Evolutionary conservation across 176 grass and related monocot genomes (phyloP).

Genomic region (Metroxylon sagu): DNA sequence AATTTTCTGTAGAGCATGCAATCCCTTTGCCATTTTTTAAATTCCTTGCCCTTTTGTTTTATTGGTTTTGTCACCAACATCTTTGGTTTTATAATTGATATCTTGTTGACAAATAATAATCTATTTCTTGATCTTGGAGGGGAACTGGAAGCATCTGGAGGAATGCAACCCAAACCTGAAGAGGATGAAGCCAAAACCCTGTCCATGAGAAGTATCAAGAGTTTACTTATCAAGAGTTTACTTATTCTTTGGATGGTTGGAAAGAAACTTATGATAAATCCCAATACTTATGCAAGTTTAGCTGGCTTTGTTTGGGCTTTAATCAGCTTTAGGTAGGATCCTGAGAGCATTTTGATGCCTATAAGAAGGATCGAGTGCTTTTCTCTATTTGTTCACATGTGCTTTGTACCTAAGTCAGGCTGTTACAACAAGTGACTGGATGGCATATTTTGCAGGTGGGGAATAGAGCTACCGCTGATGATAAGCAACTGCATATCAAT

Average conservation of each 20-base stretch:
- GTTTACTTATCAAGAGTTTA: constrained; percentile 22
- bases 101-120: too few relatives aligned
- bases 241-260: constrained; percentile 39
- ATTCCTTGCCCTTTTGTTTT: too few relatives aligned
- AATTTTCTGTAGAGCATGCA: too few relatives aligned
- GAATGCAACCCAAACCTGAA: constrained; percentile 30
- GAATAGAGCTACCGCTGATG: constrained; percentile 43
- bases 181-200: constrained; percentile 38
- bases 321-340: constrained; percentile 66
- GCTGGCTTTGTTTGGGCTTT: constrained; percentile 60
- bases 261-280: constrained; percentile 65
- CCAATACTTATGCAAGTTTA: constrained; percentile 71
- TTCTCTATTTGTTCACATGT: background rate
- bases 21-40: too few relatives aligned
- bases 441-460: constrained; percentile 47
- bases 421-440: background rate
- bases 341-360: too few relatives aligned
- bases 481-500: constrained; percentile 62
- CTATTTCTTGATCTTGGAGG: constrained; percentile 29
- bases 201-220: constrained; percentile 36
- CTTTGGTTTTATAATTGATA: too few relatives aligned
- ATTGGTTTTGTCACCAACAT: too few relatives aligned
- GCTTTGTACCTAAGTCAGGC: background rate
- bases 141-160: constrained; percentile 29
- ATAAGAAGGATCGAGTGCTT: background rate